phyloP scores from a whole-genome alignment of 352 stramenopile genomes.

The Hyphochytrium catenoides region DNA sequence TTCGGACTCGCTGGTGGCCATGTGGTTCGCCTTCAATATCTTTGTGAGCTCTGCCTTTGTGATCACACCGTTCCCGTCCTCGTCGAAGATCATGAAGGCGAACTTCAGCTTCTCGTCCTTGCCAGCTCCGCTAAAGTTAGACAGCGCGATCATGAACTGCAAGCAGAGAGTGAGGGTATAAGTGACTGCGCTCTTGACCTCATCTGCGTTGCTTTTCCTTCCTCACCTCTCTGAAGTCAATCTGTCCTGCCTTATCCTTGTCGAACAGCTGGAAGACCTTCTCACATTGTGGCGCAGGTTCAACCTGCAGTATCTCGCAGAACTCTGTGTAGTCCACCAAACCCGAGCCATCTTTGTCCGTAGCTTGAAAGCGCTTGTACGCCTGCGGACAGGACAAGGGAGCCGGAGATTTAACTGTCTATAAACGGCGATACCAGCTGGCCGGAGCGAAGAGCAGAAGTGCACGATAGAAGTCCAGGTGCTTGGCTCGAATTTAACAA shows the following conservation, averaged over 20 bases:
- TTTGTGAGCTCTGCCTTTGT: conserved; percentile 79
- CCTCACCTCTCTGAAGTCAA: conserved; percentile 70
- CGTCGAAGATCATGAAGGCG: conserved; percentile 82
- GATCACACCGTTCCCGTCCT: conserved; percentile 81
- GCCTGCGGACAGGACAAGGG: too few species aligned
- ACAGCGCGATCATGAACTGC: conserved; percentile 74
- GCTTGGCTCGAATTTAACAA: too few species aligned
- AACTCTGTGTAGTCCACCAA: conserved; percentile 92
- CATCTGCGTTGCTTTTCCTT: too few species aligned
- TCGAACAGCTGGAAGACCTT: conserved; percentile 83
- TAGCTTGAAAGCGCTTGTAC: conserved; percentile 84
- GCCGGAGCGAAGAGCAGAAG: too few species aligned
- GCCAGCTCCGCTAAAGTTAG: conserved; percentile 74
- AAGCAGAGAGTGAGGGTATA: background rate
- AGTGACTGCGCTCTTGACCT: background rate
- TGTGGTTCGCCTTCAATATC: conserved; percentile 87
- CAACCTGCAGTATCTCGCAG: conserved; percentile 82
- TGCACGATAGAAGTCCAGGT: too few species aligned
- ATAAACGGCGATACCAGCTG: too few species aligned
- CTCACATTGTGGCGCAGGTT: conserved; percentile 66
- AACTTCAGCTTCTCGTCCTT: conserved; percentile 93
- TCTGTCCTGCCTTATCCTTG: conserved; percentile 67
- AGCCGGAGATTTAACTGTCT: too few species aligned
- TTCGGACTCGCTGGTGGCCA: conserved; percentile 68
- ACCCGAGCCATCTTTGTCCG: conserved; percentile 76